Evolutionary conservation across 1,139 yeast species (phyloP), one percentile per base, ranked within the genome.

Genomic region (Tardiomyces depauwii): DNA sequence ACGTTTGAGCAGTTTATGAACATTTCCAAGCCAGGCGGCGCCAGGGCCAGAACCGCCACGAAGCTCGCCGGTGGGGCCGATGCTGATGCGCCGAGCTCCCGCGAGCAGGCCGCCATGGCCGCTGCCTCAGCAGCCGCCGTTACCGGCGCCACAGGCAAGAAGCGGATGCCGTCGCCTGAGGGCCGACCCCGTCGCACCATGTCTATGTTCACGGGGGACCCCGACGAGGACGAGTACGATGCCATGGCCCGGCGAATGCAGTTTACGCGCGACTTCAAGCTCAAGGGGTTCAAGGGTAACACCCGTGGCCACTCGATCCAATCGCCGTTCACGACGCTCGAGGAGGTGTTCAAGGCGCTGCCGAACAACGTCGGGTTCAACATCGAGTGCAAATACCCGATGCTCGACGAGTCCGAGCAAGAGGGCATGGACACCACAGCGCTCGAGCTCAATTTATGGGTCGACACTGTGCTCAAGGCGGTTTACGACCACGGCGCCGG

Each of bases 321-420:
- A 13, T 85, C 96, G 0, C 82, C 86, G 33, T 91, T 91, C 63
- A 95, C 89, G 4, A 88, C 97, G 0, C 71, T 91, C 52, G 82
- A 78, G 55, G 96, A 89, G 54, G 73, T 88, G 45, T 87, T 91
- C 68, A 75, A 76, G 58, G 85, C 85, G 53, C 68, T 91, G 25
- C 97, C 97, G 0, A 70, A 73, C 48, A 76, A 75, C 51, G 94
- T 89, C 19, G 98, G 98, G 0, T 89, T 91, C 68, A 91, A 91
- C 60, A 87, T 91, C 52, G 98, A 91, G 63, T 79, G 94, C 65
- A 91, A 88, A 61, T 91, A 88, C 60, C 97, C 98, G 2, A 86
- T 91, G 95, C 72, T 87, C 48, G 95, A 87, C 62, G 97, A 91
- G 66, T 91, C 95, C 0, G 86, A 88, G 62, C 71, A 71, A 9